Evolutionary conservation across 495 filamentous ascomycete species (phyloP), one percentile per base, ranked within the genome.

Genomic region (Elasticomyces elasticus): DNA sequence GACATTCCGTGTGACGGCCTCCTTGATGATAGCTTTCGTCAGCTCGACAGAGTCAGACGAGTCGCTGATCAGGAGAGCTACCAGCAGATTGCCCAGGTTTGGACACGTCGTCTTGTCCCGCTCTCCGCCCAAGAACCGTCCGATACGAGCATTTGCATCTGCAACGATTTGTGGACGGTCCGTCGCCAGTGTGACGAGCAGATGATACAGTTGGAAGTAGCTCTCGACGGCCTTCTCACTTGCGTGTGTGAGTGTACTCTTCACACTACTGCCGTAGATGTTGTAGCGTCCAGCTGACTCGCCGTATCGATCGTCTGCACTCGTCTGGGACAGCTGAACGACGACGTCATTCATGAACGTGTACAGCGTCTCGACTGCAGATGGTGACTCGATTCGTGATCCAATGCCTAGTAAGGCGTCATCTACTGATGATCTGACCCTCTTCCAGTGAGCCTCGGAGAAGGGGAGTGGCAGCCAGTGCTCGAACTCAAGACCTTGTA

Each of bases 181-280:
- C 9, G 49, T 57, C 12, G 66, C 59, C 9, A 64, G 42, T 57
- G 73, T 76, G 19, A 79, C 63, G 3, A 79, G 65, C 0, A 79
- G 60, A 58, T 77, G 76, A 60, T 75, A 76, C 25, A 77, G 71
- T 41, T 74, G 72, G 56, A 78, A 77, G 64, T 78, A 77, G 0
- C 71, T 71, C 51, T 77, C 72, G 7, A 78, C 73, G 2, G 74
- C 75, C 60, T 76, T 77, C 52, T 77, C 75, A 0, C 71, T 74
- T 0, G 74, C 74, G 30, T 75, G 72, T 0, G 61, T 70, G 24
- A 77, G 67, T 2, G 69, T 72, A 45, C 71, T 72, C 40, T 66
- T 70, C 1, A 30, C 28, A 23, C 42, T 12, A 1, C 26, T 5
- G 22, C 25, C 10, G 30, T 31, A 10, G 23, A 58, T 23, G 40